phyloP scores from a whole-genome alignment of 106 monocot genomes.

The Alisma plantagoaquatica region DNA sequence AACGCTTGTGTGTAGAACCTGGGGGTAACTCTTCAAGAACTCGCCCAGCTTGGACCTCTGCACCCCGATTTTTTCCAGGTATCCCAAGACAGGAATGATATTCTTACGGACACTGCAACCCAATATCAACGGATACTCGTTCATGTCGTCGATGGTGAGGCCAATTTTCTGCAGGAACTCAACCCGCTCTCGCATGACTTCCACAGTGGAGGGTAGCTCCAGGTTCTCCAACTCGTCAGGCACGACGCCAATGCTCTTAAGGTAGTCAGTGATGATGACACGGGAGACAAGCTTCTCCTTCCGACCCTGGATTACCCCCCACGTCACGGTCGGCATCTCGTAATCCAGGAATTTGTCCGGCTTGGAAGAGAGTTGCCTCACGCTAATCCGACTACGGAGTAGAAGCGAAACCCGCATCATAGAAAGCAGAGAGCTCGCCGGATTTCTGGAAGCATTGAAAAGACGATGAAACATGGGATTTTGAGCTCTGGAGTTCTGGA shows the following conservation, averaged over 20 bases:
- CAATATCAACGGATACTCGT: conserved; percentile 29
- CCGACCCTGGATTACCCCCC: conserved; percentile 80
- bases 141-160: conserved; percentile 33
- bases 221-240: conserved; percentile 31
- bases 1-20: conserved; percentile 30
- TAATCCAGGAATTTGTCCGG: conserved; percentile 44
- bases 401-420: too few species aligned
- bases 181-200: conserved; percentile 32
- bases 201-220: conserved; percentile 34
- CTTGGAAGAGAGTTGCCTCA: neutral
- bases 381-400: too few species aligned
- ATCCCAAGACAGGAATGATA: conserved; percentile 28
- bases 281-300: conserved; percentile 86
- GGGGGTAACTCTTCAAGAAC: conserved; percentile 29
- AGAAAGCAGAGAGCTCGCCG: too few species aligned
- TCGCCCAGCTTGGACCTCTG: conserved; percentile 20
- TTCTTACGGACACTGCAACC: conserved; percentile 45
- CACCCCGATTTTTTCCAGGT: conserved; percentile 32
- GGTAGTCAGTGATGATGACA: conserved; percentile 81
- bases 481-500: too few species aligned
- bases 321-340: conserved; percentile 83
- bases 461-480: too few species aligned
- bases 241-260: conserved; percentile 36
- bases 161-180: conserved; percentile 35
- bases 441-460: too few species aligned